A percentile compares a stretch with the other conserved stretches of the same genome.
Evolutionary conservation across 2,329 filamentous ascomycete genomes (phyloP).

Genomic region (Venturia carpophila): DNA sequence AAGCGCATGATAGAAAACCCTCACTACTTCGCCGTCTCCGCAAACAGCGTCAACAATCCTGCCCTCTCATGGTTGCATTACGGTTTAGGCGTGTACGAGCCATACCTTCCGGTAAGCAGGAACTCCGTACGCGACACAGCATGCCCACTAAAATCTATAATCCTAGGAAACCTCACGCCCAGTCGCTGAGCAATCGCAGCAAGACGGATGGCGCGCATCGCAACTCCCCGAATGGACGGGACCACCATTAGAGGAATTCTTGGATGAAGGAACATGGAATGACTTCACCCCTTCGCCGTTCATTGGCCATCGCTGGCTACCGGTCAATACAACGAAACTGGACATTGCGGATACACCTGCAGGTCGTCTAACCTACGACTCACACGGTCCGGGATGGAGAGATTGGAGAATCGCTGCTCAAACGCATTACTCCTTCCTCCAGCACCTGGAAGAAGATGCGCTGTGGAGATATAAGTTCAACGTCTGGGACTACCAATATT

Average conservation of each 20-base stretch:
- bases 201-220: constrained; percentile 14
- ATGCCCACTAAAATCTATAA: not conserved
- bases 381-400: constrained; percentile 4
- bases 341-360: constrained; percentile 12
- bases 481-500: constrained; percentile 18
- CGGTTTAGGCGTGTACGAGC: constrained; percentile 15
- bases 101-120: constrained; percentile 16
- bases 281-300: constrained; percentile 12
- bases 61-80: constrained; percentile 16
- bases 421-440: constrained; percentile 42
- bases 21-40: constrained; percentile 18
- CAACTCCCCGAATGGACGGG: constrained; percentile 14
- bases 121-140: not conserved
- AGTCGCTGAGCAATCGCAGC: not conserved
- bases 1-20: constrained; percentile 17
- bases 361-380: constrained; percentile 3
- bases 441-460: constrained; percentile 43
- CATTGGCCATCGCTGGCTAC: constrained; percentile 17
- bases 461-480: constrained; percentile 24
- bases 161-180: constrained; percentile 11
- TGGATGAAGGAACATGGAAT: not conserved
- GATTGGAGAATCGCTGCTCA: constrained; percentile 32
- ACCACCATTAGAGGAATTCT: constrained; percentile 10
- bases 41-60: constrained; percentile 18
- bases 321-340: not conserved